Conservation (phyloP, 2,329 filamentous ascomycete species). For the Colletotrichum sidae region DNA sequence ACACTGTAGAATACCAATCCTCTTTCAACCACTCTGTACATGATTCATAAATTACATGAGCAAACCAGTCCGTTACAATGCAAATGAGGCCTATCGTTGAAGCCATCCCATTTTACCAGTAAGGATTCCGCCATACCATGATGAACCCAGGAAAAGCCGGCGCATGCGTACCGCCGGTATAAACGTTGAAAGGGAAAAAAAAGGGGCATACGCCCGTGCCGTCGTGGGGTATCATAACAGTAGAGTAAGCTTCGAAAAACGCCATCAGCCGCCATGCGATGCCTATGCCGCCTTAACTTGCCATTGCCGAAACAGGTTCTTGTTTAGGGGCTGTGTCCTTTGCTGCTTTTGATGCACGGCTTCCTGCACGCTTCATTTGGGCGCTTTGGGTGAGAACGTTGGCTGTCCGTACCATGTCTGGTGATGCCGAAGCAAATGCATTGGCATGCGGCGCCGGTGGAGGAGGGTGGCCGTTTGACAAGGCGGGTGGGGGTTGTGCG, state of each 20-base stretch:
- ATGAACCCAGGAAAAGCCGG: slow-evolving; percentile 1
- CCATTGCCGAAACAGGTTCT: slow-evolving; percentile 34
- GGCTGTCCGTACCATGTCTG: slow-evolving; percentile 35
- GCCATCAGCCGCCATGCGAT: slow-evolving; percentile 30
- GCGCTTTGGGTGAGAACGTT: slow-evolving; percentile 35
- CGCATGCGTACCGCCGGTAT: not conserved
- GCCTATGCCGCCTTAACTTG: slow-evolving; percentile 30
- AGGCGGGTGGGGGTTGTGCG: slow-evolving; percentile 5
- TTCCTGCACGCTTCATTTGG: slow-evolving; percentile 37
- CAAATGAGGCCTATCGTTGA: slow-evolving; percentile 17
- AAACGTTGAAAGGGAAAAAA: slow-evolving; percentile 11
- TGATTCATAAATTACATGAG: slow-evolving; percentile 29
- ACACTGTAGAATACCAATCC: slow-evolving; percentile 29
- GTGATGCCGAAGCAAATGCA: slow-evolving; percentile 33
- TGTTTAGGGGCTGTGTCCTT: slow-evolving; percentile 36
- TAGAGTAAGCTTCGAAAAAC: slow-evolving; percentile 37
- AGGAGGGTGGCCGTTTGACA: slow-evolving; percentile 29
- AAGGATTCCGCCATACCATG: slow-evolving; percentile 10
- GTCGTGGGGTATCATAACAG: slow-evolving; percentile 39
- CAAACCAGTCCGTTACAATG: slow-evolving; percentile 26
- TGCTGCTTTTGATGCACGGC: slow-evolving; percentile 36
- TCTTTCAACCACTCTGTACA: slow-evolving; percentile 28
- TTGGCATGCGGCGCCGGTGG: slow-evolving; percentile 24
- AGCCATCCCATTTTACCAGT: slow-evolving; percentile 13
- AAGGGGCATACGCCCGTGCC: slow-evolving; percentile 29